Percentiles rank a stretch among this genome's conserved stretches.
These are phyloP conservation scores for Colletotrichum noveboracense DNA, from an alignment of 2,329 filamentous ascomycete genomes.

Conservation along the genomic window DNA sequence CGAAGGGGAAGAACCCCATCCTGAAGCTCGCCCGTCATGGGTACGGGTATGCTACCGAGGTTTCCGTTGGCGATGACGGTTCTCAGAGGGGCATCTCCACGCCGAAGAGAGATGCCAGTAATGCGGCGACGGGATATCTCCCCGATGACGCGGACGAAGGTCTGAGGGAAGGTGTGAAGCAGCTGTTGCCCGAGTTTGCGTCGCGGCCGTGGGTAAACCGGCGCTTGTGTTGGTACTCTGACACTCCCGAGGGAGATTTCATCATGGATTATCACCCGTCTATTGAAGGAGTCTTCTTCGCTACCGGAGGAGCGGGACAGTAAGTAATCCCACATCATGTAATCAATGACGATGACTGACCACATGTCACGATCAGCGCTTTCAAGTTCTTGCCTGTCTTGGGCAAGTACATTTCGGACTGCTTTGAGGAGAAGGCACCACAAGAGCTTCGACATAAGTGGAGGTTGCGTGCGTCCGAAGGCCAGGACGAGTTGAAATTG, in stretches of 20 bases:
- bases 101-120: slow-evolving; percentile 47
- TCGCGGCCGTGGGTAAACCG: slow-evolving; percentile 55
- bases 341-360: not conserved
- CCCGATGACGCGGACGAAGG: slow-evolving; percentile 67
- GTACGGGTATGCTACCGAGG: slow-evolving; percentile 57
- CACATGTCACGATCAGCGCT: slow-evolving; percentile 3
- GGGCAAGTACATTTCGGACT: slow-evolving; percentile 33
- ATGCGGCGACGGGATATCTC: slow-evolving; percentile 72
- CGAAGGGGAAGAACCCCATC: slow-evolving; percentile 49
- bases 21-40: slow-evolving; percentile 68
- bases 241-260: slow-evolving; percentile 69
- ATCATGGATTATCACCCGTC: slow-evolving; percentile 62
- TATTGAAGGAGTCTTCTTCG: slow-evolving; percentile 50
- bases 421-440: slow-evolving; percentile 34
- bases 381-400: slow-evolving; percentile 32
- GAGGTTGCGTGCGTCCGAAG: slow-evolving; percentile 26
- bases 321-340: not conserved
- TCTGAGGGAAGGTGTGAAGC: slow-evolving; percentile 54
- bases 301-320: slow-evolving; percentile 53
- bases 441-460: slow-evolving; percentile 33
- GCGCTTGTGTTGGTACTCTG: slow-evolving; percentile 69
- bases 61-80: slow-evolving; percentile 58
- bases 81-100: slow-evolving; percentile 49
- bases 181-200: slow-evolving; percentile 59
- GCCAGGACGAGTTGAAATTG: slow-evolving; percentile 13